Evolutionary conservation across 176 grass and related monocot species (phyloP).

Genomic region (Canna indica): DNA sequence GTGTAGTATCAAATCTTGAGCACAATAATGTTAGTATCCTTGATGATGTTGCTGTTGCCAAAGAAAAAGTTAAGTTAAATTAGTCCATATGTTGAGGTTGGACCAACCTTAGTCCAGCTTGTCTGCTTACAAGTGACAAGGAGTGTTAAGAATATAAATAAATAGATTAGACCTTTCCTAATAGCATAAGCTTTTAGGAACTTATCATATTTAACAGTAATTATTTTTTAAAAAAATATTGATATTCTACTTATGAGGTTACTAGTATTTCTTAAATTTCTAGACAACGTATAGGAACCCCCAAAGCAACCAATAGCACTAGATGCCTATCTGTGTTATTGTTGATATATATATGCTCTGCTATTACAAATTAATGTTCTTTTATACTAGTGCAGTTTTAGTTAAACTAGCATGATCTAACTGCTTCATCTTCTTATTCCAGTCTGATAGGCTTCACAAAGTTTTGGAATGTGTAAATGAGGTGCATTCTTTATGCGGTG

Average conservation of each 20-base stretch:
- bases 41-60: too few relatives aligned
- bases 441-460: conserved; percentile 90
- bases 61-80: too few relatives aligned
- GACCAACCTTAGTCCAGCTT: too few relatives aligned
- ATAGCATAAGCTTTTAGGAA: too few relatives aligned
- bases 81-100: too few relatives aligned
- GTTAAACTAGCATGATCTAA: neutral
- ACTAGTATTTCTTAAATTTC: neutral
- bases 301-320: neutral
- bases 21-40: too few relatives aligned
- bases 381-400: neutral
- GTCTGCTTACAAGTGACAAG: too few relatives aligned
- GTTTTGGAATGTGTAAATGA: conserved; percentile 77
- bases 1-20: too few relatives aligned
- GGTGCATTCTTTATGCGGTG: conserved; percentile 67
- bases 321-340: neutral
- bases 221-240: too few relatives aligned
- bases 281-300: neutral
- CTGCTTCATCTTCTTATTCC: conserved; percentile 15
- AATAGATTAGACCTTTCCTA: too few relatives aligned
- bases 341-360: neutral
- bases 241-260: neutral
- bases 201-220: too few relatives aligned
- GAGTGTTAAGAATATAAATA: too few relatives aligned
- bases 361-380: neutral